phyloP scores from a whole-genome alignment of 768 basidiomycete genomes.

The Antrodiella citrinella region DNA sequence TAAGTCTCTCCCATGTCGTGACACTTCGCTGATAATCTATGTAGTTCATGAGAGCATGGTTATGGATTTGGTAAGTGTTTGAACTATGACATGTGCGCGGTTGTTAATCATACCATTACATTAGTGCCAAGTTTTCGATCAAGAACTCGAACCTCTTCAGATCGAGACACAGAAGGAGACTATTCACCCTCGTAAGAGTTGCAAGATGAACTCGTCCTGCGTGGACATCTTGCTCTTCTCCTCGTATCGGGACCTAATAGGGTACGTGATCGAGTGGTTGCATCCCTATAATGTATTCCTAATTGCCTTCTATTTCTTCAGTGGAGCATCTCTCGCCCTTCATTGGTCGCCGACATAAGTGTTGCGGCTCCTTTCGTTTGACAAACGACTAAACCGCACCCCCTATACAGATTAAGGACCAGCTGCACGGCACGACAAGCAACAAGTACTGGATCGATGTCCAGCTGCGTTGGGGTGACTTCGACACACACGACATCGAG shows the following conservation, averaged over 20 bases:
- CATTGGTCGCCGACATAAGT: slow-evolving; percentile 85
- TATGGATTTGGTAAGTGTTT: slow-evolving; percentile 65
- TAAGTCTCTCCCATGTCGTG: slow-evolving; percentile 32
- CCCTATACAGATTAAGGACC: slow-evolving; percentile 69
- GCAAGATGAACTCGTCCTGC: slow-evolving; percentile 99
- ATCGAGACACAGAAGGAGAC: slow-evolving; percentile 99
- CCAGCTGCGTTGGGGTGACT: slow-evolving; percentile 95
- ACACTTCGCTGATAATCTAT: slow-evolving; percentile 6
- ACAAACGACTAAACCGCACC: slow-evolving; percentile 7
- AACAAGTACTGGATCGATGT: slow-evolving; percentile 99
- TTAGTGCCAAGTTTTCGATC: slow-evolving; percentile 96
- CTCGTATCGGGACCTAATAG: slow-evolving; percentile 76
- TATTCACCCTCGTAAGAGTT: slow-evolving; percentile 98
- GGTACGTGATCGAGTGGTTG: slow-evolving; percentile 29
- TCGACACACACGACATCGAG: slow-evolving; percentile 98
- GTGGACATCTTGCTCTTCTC: slow-evolving; percentile 98
- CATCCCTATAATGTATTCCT: background rate
- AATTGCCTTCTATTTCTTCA: slow-evolving; percentile 20
- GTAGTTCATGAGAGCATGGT: slow-evolving; percentile 85
- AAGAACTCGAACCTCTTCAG: slow-evolving; percentile 94
- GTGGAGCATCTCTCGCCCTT: slow-evolving; percentile 98
- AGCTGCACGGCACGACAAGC: slow-evolving; percentile 93
- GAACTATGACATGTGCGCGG: background rate
- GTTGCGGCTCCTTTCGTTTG: background rate
- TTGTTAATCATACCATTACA: background rate